Evolutionary conservation across 129 eudicot species (phyloP).

Genomic region (Gnaphalium uliginosum): DNA sequence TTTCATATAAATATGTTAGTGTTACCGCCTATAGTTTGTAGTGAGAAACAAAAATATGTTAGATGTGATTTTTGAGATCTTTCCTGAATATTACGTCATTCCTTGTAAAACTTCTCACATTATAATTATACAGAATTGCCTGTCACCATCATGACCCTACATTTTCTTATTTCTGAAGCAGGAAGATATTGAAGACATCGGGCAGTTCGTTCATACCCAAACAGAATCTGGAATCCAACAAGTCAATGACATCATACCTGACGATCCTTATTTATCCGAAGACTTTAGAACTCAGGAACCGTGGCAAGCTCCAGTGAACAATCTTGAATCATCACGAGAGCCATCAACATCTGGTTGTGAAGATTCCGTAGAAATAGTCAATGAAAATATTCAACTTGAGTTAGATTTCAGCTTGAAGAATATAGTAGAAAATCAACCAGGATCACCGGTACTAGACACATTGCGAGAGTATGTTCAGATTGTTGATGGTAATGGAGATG

Average conservation of each 20-base stretch:
- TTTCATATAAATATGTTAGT: not conserved
- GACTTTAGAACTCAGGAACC: conserved; percentile 29
- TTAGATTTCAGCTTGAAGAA: conserved; percentile 13
- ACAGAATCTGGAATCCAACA: conserved; percentile 34
- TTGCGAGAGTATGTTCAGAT: conserved; percentile 25
- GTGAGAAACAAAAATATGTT: not conserved
- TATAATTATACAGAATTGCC: not conserved
- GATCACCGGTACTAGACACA: conserved; percentile 5
- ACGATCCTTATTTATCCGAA: conserved; percentile 35
- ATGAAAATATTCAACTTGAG: conserved; percentile 19
- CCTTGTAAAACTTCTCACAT: not conserved
- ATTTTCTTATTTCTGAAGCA: conserved; percentile 27
- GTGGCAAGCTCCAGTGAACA: conserved; percentile 31
- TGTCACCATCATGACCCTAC: conserved; percentile 1
- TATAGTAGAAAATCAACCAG: conserved; percentile 22
- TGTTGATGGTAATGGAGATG: conserved; percentile 24
- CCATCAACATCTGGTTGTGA: conserved; percentile 29
- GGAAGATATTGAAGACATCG: conserved; percentile 46
- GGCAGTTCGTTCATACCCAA: conserved; percentile 36
- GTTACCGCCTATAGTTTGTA: not conserved
- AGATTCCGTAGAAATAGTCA: conserved; percentile 27
- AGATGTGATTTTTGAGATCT: not conserved
- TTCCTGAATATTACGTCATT: not conserved
- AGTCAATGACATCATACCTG: conserved; percentile 21
- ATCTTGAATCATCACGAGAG: conserved; percentile 18